Evolutionary conservation across 2,329 filamentous ascomycete species (phyloP).

Genomic region (Ophiosphaerella korrae): DNA sequence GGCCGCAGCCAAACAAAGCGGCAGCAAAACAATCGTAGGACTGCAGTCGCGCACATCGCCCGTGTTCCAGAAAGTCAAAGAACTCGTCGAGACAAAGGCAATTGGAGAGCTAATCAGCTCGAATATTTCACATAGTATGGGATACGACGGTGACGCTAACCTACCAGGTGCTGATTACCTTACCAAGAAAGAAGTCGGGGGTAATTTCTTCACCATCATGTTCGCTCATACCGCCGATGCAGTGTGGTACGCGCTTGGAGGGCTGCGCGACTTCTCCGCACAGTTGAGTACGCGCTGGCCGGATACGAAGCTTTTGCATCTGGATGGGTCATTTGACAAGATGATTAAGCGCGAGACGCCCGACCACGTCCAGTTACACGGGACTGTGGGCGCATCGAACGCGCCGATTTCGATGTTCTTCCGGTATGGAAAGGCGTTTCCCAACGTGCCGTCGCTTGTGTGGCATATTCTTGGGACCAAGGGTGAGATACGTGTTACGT

Average conservation of each 20-base stretch:
- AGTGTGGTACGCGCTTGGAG: background rate
- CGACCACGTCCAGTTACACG: constrained; percentile 45
- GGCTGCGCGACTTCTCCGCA: constrained; percentile 9
- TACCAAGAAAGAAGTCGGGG: constrained; percentile 51
- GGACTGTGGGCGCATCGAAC: constrained; percentile 36
- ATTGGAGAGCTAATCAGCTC: constrained; percentile 51
- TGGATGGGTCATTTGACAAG: background rate
- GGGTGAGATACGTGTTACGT: constrained; percentile 44
- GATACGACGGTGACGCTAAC: constrained; percentile 29
- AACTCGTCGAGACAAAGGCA: constrained; percentile 45
- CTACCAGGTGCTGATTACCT: constrained; percentile 50
- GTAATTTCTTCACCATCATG: constrained; percentile 45
- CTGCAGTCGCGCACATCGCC: constrained; percentile 51
- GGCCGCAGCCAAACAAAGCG: constrained; percentile 44
- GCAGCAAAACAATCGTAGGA: constrained; percentile 52
- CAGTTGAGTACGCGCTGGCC: constrained; percentile 4
- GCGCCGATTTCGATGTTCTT: constrained; percentile 46
- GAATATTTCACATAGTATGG: constrained; percentile 20
- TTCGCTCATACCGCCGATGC: background rate
- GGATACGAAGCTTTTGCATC: constrained; percentile 18
- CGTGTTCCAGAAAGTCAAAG: constrained; percentile 45
- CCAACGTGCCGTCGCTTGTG: constrained; percentile 49
- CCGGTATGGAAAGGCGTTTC: constrained; percentile 58
- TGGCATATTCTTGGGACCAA: constrained; percentile 59
- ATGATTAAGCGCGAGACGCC: constrained; percentile 1